phyloP scores from a whole-genome alignment of 495 filamentous ascomycete species.

The Trichoderma reesei region DNA sequence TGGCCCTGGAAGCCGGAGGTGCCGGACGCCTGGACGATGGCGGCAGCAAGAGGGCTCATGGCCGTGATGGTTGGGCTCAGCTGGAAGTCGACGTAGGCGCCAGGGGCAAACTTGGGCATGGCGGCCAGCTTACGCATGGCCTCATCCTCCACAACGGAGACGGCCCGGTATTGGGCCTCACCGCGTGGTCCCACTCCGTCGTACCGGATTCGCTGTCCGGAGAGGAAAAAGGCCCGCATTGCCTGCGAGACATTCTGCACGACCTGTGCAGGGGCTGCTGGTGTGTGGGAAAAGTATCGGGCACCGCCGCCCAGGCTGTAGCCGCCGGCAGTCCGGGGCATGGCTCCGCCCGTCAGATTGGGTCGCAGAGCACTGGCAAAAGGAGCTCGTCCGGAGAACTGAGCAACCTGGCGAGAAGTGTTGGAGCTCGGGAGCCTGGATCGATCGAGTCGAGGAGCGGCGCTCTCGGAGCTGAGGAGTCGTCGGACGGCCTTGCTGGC shows the following conservation, averaged over 20 bases:
- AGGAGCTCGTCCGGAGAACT: slow-evolving; percentile 62
- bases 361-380: slow-evolving; percentile 88
- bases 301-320: slow-evolving; percentile 65
- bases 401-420: slow-evolving; percentile 55
- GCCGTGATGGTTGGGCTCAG: slow-evolving; percentile 81
- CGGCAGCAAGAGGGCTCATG: slow-evolving; percentile 50
- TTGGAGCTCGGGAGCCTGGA: slow-evolving; percentile 55
- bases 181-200: slow-evolving; percentile 63
- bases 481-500: slow-evolving; percentile 47
- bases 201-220: slow-evolving; percentile 74
- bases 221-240: slow-evolving; percentile 80
- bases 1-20: slow-evolving; percentile 24
- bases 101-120: slow-evolving; percentile 48
- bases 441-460: slow-evolving; percentile 38
- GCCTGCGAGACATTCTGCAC: slow-evolving; percentile 90
- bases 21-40: slow-evolving; percentile 24
- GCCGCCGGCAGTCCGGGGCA: slow-evolving; percentile 77
- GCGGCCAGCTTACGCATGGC: slow-evolving; percentile 49
- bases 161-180: slow-evolving; percentile 64
- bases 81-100: slow-evolving; percentile 75
- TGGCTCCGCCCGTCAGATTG: slow-evolving; percentile 80
- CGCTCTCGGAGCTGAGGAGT: slow-evolving; percentile 48
- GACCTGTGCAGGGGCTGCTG: slow-evolving; percentile 77
- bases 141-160: slow-evolving; percentile 61
- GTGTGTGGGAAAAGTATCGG: slow-evolving; percentile 82